Percentiles rank a stretch among this genome's conserved stretches.
phyloP scores from a whole-genome alignment of 1,284 basidiomycete species.

The Hypsizygus ulmarius region DNA sequence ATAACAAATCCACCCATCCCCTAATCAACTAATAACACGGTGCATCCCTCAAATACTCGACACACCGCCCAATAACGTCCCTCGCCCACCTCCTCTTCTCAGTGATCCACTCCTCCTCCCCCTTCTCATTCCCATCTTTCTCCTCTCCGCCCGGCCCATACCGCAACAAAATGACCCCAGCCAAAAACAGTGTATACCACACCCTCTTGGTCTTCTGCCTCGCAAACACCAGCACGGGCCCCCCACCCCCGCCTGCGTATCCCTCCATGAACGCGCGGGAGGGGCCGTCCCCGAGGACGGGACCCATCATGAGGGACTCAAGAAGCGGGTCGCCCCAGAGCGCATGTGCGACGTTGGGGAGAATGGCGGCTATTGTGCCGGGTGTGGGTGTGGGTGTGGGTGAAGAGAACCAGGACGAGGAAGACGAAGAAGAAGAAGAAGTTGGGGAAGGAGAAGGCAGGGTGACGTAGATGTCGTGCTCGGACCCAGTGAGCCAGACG shows the following conservation, averaged over 20 bases:
- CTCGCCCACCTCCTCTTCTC: constrained; percentile 44
- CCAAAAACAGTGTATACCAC: constrained; percentile 71
- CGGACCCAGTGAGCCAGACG: constrained; percentile 57
- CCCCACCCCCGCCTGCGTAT: constrained; percentile 47
- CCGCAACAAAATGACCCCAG: constrained; percentile 48
- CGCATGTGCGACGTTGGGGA: constrained; percentile 52
- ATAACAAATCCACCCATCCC: no score
- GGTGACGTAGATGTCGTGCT: constrained; percentile 48
- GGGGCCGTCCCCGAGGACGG: constrained; percentile 32
- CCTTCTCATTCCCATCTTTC: constrained; percentile 8
- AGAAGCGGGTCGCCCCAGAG: constrained; percentile 75
- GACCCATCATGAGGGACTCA: constrained; percentile 53
- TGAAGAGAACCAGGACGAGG: not conserved
- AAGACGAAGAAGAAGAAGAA: not conserved
- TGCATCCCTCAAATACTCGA: constrained; percentile 42
- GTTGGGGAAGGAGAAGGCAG: constrained; percentile 23
- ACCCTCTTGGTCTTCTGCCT: constrained; percentile 64
- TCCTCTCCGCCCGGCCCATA: constrained; percentile 17
- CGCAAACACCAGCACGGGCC: constrained; percentile 46
- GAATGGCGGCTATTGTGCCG: constrained; percentile 38
- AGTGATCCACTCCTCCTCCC: constrained; percentile 11
- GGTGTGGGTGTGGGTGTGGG: constrained; percentile 12
- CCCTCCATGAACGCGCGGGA: constrained; percentile 55
- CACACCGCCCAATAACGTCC: constrained; percentile 33
- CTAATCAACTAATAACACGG: constrained; percentile 39